A percentile compares a stretch with the other conserved stretches of the same genome.
These are phyloP conservation scores for Chrysosporium queenslandicum DNA, from an alignment of 2,329 filamentous ascomycete genomes.

Conservation along the genomic window DNA sequence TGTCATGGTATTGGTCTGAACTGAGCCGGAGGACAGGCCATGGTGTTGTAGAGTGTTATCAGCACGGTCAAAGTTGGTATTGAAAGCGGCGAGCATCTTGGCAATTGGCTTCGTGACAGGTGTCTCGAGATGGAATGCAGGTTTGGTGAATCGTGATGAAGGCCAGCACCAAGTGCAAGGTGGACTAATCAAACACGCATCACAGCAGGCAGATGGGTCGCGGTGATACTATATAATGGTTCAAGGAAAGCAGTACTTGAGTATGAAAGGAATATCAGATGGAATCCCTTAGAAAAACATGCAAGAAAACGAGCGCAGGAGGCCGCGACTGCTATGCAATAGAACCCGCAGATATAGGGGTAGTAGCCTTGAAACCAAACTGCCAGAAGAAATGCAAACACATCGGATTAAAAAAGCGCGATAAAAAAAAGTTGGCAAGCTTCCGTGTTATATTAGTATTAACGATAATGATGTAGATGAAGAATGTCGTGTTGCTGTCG, in stretches of 20 bases:
- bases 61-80: constrained; percentile 3
- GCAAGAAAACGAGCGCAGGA: neutral
- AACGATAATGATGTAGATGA: too few relatives aligned
- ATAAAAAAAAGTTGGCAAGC: neutral
- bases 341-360: neutral
- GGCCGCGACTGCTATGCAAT: neutral
- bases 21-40: neutral
- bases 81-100: constrained; percentile 7
- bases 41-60: neutral
- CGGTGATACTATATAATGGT: too few relatives aligned
- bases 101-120: neutral
- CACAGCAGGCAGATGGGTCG: neutral
- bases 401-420: neutral
- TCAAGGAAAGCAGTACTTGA: too few relatives aligned
- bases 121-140: neutral
- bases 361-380: neutral
- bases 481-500: neutral
- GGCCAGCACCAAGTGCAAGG: neutral
- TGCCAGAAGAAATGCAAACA: neutral
- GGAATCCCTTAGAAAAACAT: neutral
- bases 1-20: constrained; percentile 19
- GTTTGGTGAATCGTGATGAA: neutral
- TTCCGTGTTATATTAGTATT: neutral
- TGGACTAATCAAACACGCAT: constrained; percentile 2
- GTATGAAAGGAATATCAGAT: too few relatives aligned